Base-by-base conservation (phyloP, 129 eudicot genomes). In the Chrysanthemum lavandulifolium region DNA sequence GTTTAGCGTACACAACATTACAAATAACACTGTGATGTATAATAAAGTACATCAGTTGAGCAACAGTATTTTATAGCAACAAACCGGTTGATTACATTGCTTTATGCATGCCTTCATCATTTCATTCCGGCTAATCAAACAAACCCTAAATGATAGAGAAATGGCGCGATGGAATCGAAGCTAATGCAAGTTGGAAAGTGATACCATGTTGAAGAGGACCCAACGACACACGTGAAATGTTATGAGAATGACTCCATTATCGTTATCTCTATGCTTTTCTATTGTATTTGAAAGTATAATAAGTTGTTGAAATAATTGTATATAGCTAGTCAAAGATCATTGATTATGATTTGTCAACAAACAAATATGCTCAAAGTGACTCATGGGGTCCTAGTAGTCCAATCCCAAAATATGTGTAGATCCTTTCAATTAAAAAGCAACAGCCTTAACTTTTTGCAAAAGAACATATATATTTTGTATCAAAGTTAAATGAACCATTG, bases 171-270 rank as follows among this genome's bases (percentile, higher is more conserved):
- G 65, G 58, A 71, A 70, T 77, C 72, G 12, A 61, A 18, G 52
- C 45, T 19, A 29, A 57, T 36, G 9, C 43, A 0, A 36, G 43
- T 6, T 36, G 8, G 36, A 31, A 2, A 2, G 29, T 27, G 60
- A 21, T 53, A 63, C 59, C 76, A 69, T 62, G 81, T 71, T 43
- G 27, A 52, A 56, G 57, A 71, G 77, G 81, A 71, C 81, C 81
- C 72, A 56, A 63, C 21, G 64, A 13, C 81, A 54, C 77, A 78
- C 82, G 77, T 78, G 82, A 78, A 78, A 64, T 72, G 73, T 67
- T 71, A 71, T 63, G 73, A 78, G 77, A 67, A 71, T 25, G 82
- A 65, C 54, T 55, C 82, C 61, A 43, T 78, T 71, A 78, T 62
- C 82, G 50, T 71, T 78, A 78, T 78, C 66, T 71, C 1, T 53